Conservation (phyloP, 331 rosid species). For the Quercus phellos region DNA sequence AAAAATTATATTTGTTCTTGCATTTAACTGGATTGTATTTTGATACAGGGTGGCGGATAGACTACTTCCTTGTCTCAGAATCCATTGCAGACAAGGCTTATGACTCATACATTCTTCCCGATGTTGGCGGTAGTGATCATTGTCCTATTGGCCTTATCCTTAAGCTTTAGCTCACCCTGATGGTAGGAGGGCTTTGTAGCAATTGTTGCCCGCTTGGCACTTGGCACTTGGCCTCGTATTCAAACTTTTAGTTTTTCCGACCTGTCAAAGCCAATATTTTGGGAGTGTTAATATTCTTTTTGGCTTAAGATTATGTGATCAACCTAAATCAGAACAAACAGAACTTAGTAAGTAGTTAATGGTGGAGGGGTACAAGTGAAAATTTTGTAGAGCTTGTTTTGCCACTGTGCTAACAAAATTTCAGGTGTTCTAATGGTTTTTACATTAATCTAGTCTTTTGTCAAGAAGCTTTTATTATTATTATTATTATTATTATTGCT, state of each 20-base stretch:
- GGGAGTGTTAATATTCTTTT: not conserved
- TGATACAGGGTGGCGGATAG: slow-evolving; percentile 89
- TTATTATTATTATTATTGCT: not conserved
- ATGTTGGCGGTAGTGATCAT: slow-evolving; percentile 83
- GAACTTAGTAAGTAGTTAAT: too few relatives aligned
- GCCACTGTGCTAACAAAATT: not conserved
- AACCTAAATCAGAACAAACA: not conserved
- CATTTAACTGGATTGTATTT: slow-evolving; percentile 13
- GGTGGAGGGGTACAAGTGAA: not conserved
- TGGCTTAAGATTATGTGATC: not conserved
- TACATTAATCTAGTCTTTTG: not conserved
- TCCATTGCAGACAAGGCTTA: slow-evolving; percentile 69
- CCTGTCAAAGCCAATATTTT: slow-evolving; percentile 2
- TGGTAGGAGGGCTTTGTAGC: not conserved
- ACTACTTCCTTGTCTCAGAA: slow-evolving; percentile 91
- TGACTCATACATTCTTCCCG: slow-evolving; percentile 88
- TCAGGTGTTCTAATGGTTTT: not conserved
- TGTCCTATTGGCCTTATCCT: slow-evolving; percentile 78
- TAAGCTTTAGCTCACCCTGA: slow-evolving; percentile 32
- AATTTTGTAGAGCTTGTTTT: not conserved
- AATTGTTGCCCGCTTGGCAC: too few relatives aligned
- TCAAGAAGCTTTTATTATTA: not conserved
- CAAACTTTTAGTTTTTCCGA: too few relatives aligned
- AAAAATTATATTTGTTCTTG: not conserved
- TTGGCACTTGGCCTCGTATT: too few relatives aligned